Base-by-base conservation (phyloP, 2,329 filamentous ascomycete genomes). In the Xylaria sp. region DNA sequence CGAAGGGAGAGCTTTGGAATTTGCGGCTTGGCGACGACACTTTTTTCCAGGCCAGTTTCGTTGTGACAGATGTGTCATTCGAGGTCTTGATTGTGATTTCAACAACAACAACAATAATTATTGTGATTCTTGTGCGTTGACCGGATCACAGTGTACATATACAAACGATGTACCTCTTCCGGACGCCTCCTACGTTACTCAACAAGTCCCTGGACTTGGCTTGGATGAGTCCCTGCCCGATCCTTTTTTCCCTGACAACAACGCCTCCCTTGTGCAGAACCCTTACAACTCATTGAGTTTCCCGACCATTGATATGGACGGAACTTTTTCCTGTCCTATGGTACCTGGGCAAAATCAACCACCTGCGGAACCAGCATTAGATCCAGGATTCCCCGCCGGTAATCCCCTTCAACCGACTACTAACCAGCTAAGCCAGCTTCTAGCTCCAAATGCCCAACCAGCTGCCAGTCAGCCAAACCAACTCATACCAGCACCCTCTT, bases 1-100 rank as follows among this genome's bases (percentile, higher is more conserved):
- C 1, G 6, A n/a, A 15, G 2, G 3, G 29, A 55, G 31, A 42
- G 15, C 9, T 15, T 3, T 5, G 1, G 53, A 58, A 11, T 54
- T 60, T 6, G 7, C 15, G 44, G 47, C 55, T 3, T 65, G 62
- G 56, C 22, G 56, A 4, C n/a, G 42, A 5, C 11, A 17, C 20
- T 65, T 61, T 27, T 55, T 39, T 20, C 56, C 49, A 3, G 25
- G 13, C 20, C 6, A 56, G 13, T 13, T 4, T 1, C 39, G 31
- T 27, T 65, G 63, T 17, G 50, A 55, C 20, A 38, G 17, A 7
- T 65, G 63, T 36, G 31, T 25, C 6, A 31, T 61, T 17, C 13
- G 10, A 22, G 5, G 38, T 31, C 11, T 20, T 1, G 5, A 25
- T 5, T 65, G 62, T 17, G 25, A 15, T 27, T 2, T 20, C 20